These are phyloP conservation scores for Eimeria necatrix DNA, from an alignment of 169 alveolate genomes.

Conservation along the genomic window DNA sequence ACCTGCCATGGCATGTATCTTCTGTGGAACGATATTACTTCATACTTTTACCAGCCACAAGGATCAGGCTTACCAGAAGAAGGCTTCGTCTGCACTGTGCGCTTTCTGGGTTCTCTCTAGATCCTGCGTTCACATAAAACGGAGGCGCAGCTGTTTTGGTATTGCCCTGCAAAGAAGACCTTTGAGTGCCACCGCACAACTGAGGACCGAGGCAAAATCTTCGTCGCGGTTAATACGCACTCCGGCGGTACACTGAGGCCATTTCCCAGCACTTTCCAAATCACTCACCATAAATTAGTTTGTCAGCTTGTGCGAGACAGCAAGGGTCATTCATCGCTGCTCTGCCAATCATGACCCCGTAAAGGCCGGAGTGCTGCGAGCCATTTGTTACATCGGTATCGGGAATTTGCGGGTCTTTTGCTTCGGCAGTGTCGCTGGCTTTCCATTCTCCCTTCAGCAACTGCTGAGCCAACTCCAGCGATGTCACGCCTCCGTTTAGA, in stretches of 20 bases:
- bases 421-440: neutral
- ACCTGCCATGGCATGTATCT: neutral
- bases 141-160: neutral
- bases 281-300: constrained; percentile 78
- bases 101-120: constrained; percentile 22
- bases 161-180: too few species aligned
- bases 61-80: constrained; percentile 7
- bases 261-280: neutral
- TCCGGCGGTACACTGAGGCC: too few species aligned
- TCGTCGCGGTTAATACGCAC: too few species aligned
- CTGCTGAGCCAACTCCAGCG: constrained; percentile 86
- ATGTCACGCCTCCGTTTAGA: constrained; percentile 95
- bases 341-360: constrained; percentile 87
- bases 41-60: neutral
- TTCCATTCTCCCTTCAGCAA: constrained; percentile 83
- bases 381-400: neutral
- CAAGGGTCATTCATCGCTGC: constrained; percentile 85
- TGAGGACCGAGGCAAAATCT: too few species aligned
- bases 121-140: constrained; percentile 4
- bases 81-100: constrained; percentile 59
- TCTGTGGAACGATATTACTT: neutral
- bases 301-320: constrained; percentile 81
- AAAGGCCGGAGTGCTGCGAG: neutral
- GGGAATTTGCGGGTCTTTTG: neutral
- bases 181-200: too few species aligned